Evolutionary conservation across 345 rosid genomes (phyloP), one percentile per base, ranked within the genome.

Genomic region (Zanthoxylum bungeanum): DNA sequence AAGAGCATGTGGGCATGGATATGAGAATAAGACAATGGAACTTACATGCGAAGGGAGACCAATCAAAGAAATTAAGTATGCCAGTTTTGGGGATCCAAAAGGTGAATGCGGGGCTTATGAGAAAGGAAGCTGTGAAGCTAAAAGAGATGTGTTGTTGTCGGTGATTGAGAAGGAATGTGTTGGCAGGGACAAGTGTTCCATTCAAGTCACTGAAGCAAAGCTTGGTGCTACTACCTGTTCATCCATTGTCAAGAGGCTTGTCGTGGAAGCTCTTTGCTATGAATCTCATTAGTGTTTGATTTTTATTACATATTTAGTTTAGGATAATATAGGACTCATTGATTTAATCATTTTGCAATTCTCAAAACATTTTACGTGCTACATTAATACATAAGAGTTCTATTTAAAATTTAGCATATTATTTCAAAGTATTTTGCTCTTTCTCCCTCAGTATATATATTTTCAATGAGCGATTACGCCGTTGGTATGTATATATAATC

Each of bases 41-140:
- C 66, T 91, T 66, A 83, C 90, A 0, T 91, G 93, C 60, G 49
- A 83, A 4, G 81, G 80, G 12, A 79, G 70, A 17, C 66, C 75
- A 0, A 80, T 78, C 21, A 76, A 84, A 0, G 60, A 66, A 0
- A 81, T 85, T 52, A 30, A 52, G 4, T 81, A 81, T 68, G 91
- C 89, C 7, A 78, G 82, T 12, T 89, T 82, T 61, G 93, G 91
- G 4, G 59, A 73, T 9, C 85, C 90, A 4, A 42, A 28, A 22
- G 92, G 90, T 0, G 16, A 11, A 0, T 89, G 95, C 9, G 89
- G 90, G n/a, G 67, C 84, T 0, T 87, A 84, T n/a, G 58, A 59
- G 10, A 70, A 69, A 16, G 82, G 82, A 11, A 70, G 62, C 19
- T 83, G 89, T 64, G 82, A 79, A 68, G 56, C 80, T 16, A 53